Conservation (phyloP, 2,329 filamentous ascomycete species). For the Trichocomaceae sp. region DNA sequence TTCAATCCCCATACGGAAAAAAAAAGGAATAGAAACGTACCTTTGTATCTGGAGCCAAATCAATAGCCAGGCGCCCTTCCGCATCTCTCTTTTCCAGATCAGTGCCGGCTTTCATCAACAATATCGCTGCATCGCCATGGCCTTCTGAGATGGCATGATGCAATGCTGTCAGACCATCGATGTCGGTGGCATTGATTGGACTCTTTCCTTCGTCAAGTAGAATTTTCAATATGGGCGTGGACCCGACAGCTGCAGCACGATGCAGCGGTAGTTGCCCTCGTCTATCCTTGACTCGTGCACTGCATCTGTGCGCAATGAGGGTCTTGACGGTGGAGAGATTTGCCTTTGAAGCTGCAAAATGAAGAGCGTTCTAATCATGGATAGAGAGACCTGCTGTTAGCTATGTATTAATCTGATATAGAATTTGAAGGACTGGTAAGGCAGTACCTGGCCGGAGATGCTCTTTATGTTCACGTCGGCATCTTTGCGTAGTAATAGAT, state of each 20-base stretch:
- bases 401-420: not conserved
- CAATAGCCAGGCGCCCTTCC: conserved; percentile 65
- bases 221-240: conserved; percentile 75
- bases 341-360: conserved; percentile 85
- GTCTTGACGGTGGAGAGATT: conserved; percentile 74
- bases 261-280: conserved; percentile 87
- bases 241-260: conserved; percentile 82
- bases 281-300: conserved; percentile 72
- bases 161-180: conserved; percentile 75
- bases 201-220: conserved; percentile 67
- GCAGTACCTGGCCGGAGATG: conserved; percentile 35
- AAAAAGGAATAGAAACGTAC: conserved; percentile 42
- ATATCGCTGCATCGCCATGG: conserved; percentile 72
- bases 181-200: conserved; percentile 76
- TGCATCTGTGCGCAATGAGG: conserved; percentile 70
- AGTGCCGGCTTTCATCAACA: conserved; percentile 76
- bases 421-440: not conserved
- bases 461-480: conserved; percentile 43
- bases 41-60: conserved; percentile 79
- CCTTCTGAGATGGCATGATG: conserved; percentile 64
- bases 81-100: conserved; percentile 70
- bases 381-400: conserved; percentile 1
- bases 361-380: conserved; percentile 67
- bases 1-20: not conserved
- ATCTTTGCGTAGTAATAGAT: conserved; percentile 41